phyloP scores from a whole-genome alignment of 768 basidiomycete species.

The Boletellus sp. region DNA sequence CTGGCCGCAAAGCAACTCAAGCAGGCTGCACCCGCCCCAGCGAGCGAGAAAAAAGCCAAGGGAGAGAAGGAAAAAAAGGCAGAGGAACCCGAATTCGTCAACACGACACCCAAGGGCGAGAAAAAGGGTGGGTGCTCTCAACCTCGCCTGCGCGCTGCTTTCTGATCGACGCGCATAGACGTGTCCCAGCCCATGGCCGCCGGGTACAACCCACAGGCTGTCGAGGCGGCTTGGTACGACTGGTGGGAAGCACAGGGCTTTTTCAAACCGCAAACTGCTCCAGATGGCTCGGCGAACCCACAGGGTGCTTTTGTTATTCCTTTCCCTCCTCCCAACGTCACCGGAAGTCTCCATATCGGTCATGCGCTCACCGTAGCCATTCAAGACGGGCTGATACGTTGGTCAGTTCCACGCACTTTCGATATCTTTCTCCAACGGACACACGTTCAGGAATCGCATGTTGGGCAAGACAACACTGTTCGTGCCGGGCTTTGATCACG shows the following conservation, averaged over 20 bases:
- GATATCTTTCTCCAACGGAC: not conserved
- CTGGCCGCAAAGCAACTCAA: constrained; percentile 61
- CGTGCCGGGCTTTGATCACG: constrained; percentile 94
- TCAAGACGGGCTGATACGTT: constrained; percentile 85
- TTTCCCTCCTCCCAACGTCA: constrained; percentile 94
- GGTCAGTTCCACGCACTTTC: constrained; percentile 46
- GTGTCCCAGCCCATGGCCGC: constrained; percentile 81
- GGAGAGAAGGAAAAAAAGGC: constrained; percentile 70
- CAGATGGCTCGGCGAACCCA: constrained; percentile 54
- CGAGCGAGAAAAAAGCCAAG: constrained; percentile 68
- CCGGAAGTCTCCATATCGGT: constrained; percentile 92
- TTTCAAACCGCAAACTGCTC: constrained; percentile 71
- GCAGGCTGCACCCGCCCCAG: constrained; percentile 34
- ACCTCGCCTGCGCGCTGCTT: not conserved
- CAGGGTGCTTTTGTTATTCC: constrained; percentile 82
- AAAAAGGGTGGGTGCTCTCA: constrained; percentile 70
- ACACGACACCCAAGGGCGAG: constrained; percentile 83
- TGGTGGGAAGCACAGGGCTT: constrained; percentile 94
- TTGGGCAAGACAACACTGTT: constrained; percentile 86
- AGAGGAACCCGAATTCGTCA: constrained; percentile 75
- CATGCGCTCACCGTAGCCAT: constrained; percentile 91
- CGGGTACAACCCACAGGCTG: constrained; percentile 94
- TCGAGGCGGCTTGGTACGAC: constrained; percentile 96
- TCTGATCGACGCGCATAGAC: constrained; percentile 45
- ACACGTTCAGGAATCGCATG: constrained; percentile 81